A percentile compares a stretch with the other conserved stretches of the same genome.
These are phyloP conservation scores for Russula griseocarnosa DNA, from an alignment of 768 basidiomycete species.

Conservation along the genomic window DNA sequence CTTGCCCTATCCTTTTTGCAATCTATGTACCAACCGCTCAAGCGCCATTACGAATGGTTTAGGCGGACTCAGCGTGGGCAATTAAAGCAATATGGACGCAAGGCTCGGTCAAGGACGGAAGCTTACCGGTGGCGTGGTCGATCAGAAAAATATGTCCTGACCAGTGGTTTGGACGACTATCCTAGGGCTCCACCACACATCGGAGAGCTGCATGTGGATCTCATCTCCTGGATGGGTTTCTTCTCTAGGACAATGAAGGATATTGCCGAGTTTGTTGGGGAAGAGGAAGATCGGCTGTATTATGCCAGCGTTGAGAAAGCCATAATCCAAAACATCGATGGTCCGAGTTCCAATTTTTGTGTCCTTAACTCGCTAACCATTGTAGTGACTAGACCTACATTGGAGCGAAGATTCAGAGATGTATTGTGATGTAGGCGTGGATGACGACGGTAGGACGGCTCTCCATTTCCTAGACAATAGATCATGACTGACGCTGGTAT, in stretches of 20 bases:
- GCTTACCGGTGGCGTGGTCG: slow-evolving; percentile 94
- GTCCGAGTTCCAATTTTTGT: slow-evolving; percentile 38
- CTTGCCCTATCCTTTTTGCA: slow-evolving; percentile 65
- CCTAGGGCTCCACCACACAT: slow-evolving; percentile 84
- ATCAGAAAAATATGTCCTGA: slow-evolving; percentile 80
- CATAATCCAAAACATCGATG: slow-evolving; percentile 81
- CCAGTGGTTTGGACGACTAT: slow-evolving; percentile 96
- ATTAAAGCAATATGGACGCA: slow-evolving; percentile 83
- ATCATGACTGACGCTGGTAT: neutral
- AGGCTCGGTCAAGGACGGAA: slow-evolving; percentile 81
- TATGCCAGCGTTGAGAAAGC: slow-evolving; percentile 76
- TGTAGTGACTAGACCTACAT: slow-evolving; percentile 63
- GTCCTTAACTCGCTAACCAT: neutral
- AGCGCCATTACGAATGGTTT: slow-evolving; percentile 96
- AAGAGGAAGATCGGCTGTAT: slow-evolving; percentile 75
- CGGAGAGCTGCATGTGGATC: slow-evolving; percentile 89
- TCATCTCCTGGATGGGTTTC: slow-evolving; percentile 96
- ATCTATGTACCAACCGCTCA: slow-evolving; percentile 78
- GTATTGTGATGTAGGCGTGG: slow-evolving; percentile 89
- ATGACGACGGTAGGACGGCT: slow-evolving; percentile 64
- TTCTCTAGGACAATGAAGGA: slow-evolving; percentile 92
- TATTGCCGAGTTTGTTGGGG: slow-evolving; percentile 81
- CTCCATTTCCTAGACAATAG: slow-evolving; percentile 13
- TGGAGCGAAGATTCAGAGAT: slow-evolving; percentile 87
- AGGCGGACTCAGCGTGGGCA: slow-evolving; percentile 89